Base-by-base conservation (phyloP, 176 grass and related monocot species). In the Dactylis glomerata region DNA sequence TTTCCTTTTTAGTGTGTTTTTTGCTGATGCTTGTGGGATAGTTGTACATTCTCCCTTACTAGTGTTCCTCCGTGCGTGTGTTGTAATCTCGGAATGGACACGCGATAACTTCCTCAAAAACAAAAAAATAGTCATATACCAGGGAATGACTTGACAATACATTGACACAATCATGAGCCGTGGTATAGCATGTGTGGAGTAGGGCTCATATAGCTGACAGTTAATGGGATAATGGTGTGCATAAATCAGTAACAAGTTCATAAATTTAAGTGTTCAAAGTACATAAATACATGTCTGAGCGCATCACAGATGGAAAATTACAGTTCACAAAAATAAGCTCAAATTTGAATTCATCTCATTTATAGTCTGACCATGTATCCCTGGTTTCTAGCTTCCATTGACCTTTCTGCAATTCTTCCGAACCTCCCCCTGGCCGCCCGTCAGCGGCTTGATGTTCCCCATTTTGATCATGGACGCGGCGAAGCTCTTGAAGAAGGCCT, bases 381-480 rank as follows among this genome's bases (percentile, higher is more conserved):
- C 73, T 55, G 28, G 5, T 27, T 8, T n/a, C 37, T 83, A 97
- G 51, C 87, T 73, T 40, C 89, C 87, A 45, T 94, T 93, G 17
- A 97, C 79, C 81, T 45, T 68, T 6, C 88, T 84, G 65, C 95
- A 97, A 66, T 86, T 88, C 24, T 22, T 90, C 65, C 95, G 87
- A 13, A 97, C 45, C 90, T 97, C 92, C 0, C 95, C 95, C 34
- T 81, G 36, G 4, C 16, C 83, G 16, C 92, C 92, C 28, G 90
- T 94, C 12, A 97, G 56, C 47, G 85, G 62, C 31, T 73, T 46
- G 67, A 93, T 91, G 63, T 91, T 97, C 23, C 95, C 92, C 95
- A 98, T 98, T 14, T 75, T 91, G 87, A 95, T 68, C 93, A 96
- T 98, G 6, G 91, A 90, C 47, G 16, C 55, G 1, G 85, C 86